Evolutionary conservation across 805 yeast species (phyloP).

Genomic region (Jamesozyma lodderae): DNA sequence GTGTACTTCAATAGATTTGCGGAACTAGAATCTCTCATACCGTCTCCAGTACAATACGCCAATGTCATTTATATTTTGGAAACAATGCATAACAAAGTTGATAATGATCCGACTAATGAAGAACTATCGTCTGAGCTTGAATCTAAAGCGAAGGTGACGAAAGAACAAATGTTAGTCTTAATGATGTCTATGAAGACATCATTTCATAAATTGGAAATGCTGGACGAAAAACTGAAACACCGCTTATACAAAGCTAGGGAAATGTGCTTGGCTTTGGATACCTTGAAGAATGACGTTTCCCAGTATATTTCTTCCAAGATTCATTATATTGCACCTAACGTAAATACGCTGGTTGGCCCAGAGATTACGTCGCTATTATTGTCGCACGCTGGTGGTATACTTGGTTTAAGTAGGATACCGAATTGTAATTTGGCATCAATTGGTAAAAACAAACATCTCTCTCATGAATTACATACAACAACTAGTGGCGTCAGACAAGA

Average conservation of each 20-base stretch:
- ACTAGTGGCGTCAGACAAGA: slow-evolving; percentile 45
- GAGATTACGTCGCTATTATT: slow-evolving; percentile 65
- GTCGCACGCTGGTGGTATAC: slow-evolving; percentile 59
- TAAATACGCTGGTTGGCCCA: slow-evolving; percentile 63
- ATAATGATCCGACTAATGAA: slow-evolving; percentile 25
- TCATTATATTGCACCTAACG: slow-evolving; percentile 65
- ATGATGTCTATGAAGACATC: slow-evolving; percentile 63
- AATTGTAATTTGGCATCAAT: slow-evolving; percentile 76
- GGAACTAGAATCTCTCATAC: slow-evolving; percentile 56
- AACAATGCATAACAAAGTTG: slow-evolving; percentile 31
- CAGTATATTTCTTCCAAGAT: slow-evolving; percentile 49
- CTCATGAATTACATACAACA: slow-evolving; percentile 29
- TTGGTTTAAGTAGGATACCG: slow-evolving; percentile 58
- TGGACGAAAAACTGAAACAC: slow-evolving; percentile 30
- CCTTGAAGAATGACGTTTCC: slow-evolving; percentile 37
- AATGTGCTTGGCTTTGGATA: slow-evolving; percentile 38
- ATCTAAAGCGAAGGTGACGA: slow-evolving; percentile 34
- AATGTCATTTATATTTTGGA: slow-evolving; percentile 43
- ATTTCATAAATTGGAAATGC: slow-evolving; percentile 22
- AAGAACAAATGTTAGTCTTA: slow-evolving; percentile 61
- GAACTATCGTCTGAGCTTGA: slow-evolving; percentile 26
- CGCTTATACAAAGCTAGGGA: slow-evolving; percentile 34
- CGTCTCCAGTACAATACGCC: slow-evolving; percentile 55
- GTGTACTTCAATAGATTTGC: slow-evolving; percentile 57
- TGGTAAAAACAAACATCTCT: slow-evolving; percentile 41